phyloP scores from a whole-genome alignment of 2,329 filamentous ascomycete genomes.

The Fonsecaea multimorphosa region DNA sequence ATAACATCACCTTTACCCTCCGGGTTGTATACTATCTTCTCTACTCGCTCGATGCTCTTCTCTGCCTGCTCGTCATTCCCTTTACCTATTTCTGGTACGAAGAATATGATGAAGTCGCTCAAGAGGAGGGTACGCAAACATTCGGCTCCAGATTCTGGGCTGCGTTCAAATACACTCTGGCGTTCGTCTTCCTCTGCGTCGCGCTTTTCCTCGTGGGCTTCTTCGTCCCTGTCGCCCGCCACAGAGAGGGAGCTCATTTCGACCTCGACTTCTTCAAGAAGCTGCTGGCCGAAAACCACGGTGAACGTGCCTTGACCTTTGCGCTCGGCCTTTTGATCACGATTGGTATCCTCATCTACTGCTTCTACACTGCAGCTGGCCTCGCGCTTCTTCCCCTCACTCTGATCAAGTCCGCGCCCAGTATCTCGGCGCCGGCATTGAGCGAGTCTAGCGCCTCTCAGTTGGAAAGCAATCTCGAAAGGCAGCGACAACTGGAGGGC shows the following conservation, averaged over 20 bases:
- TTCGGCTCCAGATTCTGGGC: conserved; percentile 74
- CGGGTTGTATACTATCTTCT: conserved; percentile 90
- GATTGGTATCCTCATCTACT: conserved; percentile 82
- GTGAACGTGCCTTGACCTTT: conserved; percentile 91
- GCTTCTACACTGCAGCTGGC: conserved; percentile 86
- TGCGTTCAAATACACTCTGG: conserved; percentile 89
- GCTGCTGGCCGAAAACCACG: conserved; percentile 79
- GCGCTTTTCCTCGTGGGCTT: conserved; percentile 90
- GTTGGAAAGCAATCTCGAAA: conserved; percentile 85
- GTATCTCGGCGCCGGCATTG: conserved; percentile 80
- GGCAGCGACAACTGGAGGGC: conserved; percentile 87
- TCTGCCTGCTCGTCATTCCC: conserved; percentile 87
- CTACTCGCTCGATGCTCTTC: conserved; percentile 86
- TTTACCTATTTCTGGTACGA: conserved; percentile 99
- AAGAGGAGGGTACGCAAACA: conserved; percentile 77
- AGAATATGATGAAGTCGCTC: conserved; percentile 90
- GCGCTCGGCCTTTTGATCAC: conserved; percentile 86
- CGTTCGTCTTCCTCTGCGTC: conserved; percentile 75
- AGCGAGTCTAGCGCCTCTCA: conserved; percentile 78
- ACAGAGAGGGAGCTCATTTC: conserved; percentile 68
- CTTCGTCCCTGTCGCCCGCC: conserved; percentile 82
- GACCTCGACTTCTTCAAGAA: conserved; percentile 92
- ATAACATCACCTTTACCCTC: conserved; percentile 78
- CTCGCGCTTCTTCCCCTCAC: conserved; percentile 87
- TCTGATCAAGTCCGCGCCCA: conserved; percentile 88